Evolutionary conservation across 116 monocot species (phyloP).

Genomic region (Dioscorea cayenensis): DNA sequence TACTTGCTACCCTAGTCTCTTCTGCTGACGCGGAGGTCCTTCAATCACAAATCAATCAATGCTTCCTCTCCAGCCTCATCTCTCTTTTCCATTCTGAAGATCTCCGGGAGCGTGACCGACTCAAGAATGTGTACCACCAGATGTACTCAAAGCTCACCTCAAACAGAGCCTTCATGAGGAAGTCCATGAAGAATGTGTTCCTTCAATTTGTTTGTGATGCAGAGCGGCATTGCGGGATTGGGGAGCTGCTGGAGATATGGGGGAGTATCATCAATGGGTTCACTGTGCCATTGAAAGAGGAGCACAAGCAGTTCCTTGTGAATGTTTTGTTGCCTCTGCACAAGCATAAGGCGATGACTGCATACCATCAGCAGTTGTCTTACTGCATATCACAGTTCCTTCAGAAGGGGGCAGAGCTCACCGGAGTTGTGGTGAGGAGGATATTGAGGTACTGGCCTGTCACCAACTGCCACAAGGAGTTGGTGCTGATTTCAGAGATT

Average conservation of each 20-base stretch:
- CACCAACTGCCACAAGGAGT: constrained; percentile 55
- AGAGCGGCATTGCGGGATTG: constrained; percentile 29
- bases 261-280: constrained; percentile 53
- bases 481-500: constrained; percentile 44
- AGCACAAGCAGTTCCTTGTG: constrained; percentile 32
- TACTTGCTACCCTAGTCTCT: constrained; percentile 19
- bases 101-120: constrained; percentile 36
- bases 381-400: constrained; percentile 46
- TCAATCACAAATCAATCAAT: constrained; percentile 11
- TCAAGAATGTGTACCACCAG: constrained; percentile 35
- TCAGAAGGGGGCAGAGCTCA: constrained; percentile 30
- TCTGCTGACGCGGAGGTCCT: constrained; percentile 14
- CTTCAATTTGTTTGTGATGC: constrained; percentile 21
- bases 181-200: constrained; percentile 26
- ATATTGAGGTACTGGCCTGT: constrained; percentile 39
- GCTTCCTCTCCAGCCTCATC: constrained; percentile 22
- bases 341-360: constrained; percentile 22
- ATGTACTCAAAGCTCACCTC: constrained; percentile 30
- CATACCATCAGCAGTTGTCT: constrained; percentile 32
- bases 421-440: constrained; percentile 20
- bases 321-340: constrained; percentile 52
- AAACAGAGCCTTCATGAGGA: constrained; percentile 34
- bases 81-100: constrained; percentile 47
- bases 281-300: constrained; percentile 47
- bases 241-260: constrained; percentile 48